Conservation (phyloP, 2,329 filamentous ascomycete genomes). For the Fusarium pseudocircinatum region DNA sequence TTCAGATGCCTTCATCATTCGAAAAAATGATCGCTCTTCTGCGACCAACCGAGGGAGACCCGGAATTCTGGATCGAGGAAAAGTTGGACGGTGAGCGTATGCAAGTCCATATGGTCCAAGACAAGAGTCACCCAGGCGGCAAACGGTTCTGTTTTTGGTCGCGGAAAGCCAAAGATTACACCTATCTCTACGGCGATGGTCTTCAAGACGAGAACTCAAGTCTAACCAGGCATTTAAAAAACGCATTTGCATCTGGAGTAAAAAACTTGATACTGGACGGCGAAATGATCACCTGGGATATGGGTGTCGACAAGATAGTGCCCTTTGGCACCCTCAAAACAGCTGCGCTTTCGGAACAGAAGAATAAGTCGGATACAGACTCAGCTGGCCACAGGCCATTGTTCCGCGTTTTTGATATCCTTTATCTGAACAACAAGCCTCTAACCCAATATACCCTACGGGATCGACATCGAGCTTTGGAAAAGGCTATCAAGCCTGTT, state of each 20-base stretch:
- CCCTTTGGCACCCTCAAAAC: conserved; percentile 94
- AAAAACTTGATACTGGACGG: conserved; percentile 92
- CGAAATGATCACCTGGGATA: conserved; percentile 99
- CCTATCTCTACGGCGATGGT: conserved; percentile 86
- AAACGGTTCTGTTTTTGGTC: conserved; percentile 90
- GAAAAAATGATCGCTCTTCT: conserved; percentile 79
- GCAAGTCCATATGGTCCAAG: conserved; percentile 90
- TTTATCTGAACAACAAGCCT: conserved; percentile 84
- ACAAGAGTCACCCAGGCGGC: conserved; percentile 73
- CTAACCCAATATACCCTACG: conserved; percentile 85
- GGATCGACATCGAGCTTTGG: conserved; percentile 80
- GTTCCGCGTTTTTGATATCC: conserved; percentile 88
- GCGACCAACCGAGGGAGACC: conserved; percentile 73
- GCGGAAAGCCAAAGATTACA: conserved; percentile 94
- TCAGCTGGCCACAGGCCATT: conserved; percentile 68
- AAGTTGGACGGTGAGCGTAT: conserved; percentile 97
- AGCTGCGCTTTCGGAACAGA: conserved; percentile 82
- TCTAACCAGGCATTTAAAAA: conserved; percentile 80
- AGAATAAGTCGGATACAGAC: conserved; percentile 66
- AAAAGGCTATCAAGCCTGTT: conserved; percentile 74
- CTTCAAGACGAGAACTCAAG: conserved; percentile 79
- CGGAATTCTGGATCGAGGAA: conserved; percentile 95
- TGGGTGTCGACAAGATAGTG: conserved; percentile 82
- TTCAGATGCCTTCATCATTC: conserved; percentile 82
- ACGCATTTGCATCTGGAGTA: conserved; percentile 81